Conservation (phyloP, 1,284 basidiomycete genomes). For the Pholiota adiposa region DNA sequence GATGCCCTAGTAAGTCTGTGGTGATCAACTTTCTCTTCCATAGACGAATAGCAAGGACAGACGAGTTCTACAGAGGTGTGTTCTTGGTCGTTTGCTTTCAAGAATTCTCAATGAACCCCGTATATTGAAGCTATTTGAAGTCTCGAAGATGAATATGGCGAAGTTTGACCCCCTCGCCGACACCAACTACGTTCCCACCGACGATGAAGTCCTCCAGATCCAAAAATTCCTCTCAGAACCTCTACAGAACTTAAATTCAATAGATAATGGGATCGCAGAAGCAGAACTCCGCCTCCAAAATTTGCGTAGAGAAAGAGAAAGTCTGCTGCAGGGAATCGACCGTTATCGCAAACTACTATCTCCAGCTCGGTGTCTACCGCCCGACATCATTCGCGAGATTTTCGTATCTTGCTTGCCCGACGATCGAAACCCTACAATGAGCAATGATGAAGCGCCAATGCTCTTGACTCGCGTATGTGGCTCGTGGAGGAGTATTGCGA, state of each 20-base stretch:
- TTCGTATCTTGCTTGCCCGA: constrained; percentile 24
- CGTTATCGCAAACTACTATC: constrained; percentile 12
- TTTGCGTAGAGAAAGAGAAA: not conserved
- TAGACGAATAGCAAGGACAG: too few species aligned
- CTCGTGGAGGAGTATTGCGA: constrained; percentile 10
- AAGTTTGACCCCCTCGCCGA: not conserved
- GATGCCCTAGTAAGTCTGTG: too few species aligned
- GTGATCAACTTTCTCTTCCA: too few species aligned
- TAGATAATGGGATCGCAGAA: not conserved
- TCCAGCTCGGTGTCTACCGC: constrained; percentile 20
- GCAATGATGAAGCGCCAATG: constrained; percentile 12
- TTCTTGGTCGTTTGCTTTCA: too few species aligned
- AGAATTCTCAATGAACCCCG: too few species aligned
- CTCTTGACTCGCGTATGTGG: constrained; percentile 14
- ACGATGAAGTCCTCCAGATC: not conserved
- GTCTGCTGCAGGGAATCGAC: not conserved
- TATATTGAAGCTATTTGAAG: too few species aligned
- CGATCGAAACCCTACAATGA: constrained; percentile 22
- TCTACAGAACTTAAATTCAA: not conserved
- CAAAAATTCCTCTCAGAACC: not conserved
- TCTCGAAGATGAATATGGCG: not conserved
- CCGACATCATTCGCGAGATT: constrained; percentile 23
- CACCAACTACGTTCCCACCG: constrained; percentile 1
- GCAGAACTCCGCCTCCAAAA: not conserved
- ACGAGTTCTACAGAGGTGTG: too few species aligned